Conservation (phyloP, 108 stramenopile species). For the Chaetoceros tenuissimus region DNA sequence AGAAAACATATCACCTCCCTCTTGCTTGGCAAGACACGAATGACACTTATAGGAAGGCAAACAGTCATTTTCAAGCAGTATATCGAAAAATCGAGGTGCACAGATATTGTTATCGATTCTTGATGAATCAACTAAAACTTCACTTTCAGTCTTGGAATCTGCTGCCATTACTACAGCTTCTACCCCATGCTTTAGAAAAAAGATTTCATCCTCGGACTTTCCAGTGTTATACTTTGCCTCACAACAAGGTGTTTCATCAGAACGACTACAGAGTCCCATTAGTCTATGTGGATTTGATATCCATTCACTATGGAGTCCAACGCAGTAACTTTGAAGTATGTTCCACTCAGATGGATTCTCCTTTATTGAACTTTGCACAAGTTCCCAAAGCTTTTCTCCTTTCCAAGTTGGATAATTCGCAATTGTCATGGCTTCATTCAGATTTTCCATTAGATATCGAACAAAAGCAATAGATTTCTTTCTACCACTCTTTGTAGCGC, state of each 20-base stretch:
- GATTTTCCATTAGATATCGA: neutral
- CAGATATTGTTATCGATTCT: neutral
- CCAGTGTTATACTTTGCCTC: neutral
- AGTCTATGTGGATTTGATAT: neutral
- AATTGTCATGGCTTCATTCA: neutral
- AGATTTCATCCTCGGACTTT: neutral
- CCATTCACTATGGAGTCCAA: neutral
- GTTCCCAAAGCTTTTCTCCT: neutral
- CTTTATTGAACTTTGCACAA: neutral
- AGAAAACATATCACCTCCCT: conserved; percentile 24
- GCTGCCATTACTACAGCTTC: neutral
- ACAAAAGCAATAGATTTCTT: neutral
- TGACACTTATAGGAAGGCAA: conserved; percentile 37
- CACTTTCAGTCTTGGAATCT: neutral
- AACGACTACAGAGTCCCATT: neutral
- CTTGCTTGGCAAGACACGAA: conserved; percentile 52
- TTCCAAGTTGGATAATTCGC: neutral
- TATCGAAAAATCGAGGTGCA: neutral
- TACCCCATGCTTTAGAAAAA: neutral
- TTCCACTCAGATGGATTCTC: neutral
- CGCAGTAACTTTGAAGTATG: neutral
- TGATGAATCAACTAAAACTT: too few relatives aligned
- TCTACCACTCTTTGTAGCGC: neutral
- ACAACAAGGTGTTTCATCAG: neutral
- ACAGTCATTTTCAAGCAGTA: conserved; percentile 33